Evolutionary conservation across 495 filamentous ascomycete species (phyloP), one percentile per base, ranked within the genome.

Genomic region (Lepraria neglecta): DNA sequence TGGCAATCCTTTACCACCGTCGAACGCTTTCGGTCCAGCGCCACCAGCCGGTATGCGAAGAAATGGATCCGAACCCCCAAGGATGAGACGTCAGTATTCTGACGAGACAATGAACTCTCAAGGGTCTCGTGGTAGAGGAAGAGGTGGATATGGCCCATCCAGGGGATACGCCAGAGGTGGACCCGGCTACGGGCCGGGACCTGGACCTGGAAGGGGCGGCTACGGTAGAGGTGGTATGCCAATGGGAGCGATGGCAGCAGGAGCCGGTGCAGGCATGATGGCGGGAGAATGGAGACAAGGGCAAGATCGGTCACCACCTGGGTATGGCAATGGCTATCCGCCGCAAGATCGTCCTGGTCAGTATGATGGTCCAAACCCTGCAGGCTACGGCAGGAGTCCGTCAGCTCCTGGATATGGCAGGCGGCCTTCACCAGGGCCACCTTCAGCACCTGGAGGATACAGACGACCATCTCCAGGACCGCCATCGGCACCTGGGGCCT

Each of bases 1-100:
- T 59, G 88, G 87, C 11, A 88, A 87, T 66, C 78, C 82, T 11
- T 69, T 87, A 42, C 78, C 79, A 17, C 72, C 79, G 6, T 77
- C 74, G 56, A 77, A 64, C 42, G 51, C 70, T 10, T 75, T 76
- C 57, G 74, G 75, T 0, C 66, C 74, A 55, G 72, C 70, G 12
- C 73, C 73, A 24, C 65, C 65, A 14, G 60, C 27, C 19, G 70
- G 71, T 57, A 73, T 74, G 65, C 72, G 74, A 48, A 66, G 72
- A 38, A 74, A 74, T 52, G 73, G 68, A 17, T 76, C 76, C 0
- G 79, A 80, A 46, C 64, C 67, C 28, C 76, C 77, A 71, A 70
- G 77, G 17, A 70, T 85, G 70, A 79, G 81, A 63, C 76, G 80
- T 60, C 83, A 84, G 45, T 84, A 85, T 60, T 85, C 83, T 4